Evolutionary conservation across 1,139 yeast species (phyloP).

Genomic region (Yamadazyma jaroonii): DNA sequence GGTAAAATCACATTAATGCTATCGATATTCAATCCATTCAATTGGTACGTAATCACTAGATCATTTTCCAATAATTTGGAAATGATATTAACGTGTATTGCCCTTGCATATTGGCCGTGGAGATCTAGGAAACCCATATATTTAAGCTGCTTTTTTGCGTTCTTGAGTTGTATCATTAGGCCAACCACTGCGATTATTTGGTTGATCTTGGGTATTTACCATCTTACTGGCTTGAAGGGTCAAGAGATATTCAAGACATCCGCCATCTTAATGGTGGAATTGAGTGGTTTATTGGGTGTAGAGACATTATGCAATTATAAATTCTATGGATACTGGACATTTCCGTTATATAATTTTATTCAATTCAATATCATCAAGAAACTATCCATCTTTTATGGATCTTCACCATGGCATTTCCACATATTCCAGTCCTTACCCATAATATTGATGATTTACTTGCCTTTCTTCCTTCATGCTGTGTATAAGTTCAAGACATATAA

Average conservation of each 20-base stretch:
- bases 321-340: constrained; percentile 56
- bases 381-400: constrained; percentile 81
- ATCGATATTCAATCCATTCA: constrained; percentile 72
- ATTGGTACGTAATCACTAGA: constrained; percentile 77
- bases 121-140: constrained; percentile 15
- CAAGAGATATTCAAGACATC: constrained; percentile 1
- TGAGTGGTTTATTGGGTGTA: constrained; percentile 7
- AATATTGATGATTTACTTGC: constrained; percentile 62
- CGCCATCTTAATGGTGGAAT: constrained; percentile 6
- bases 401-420: constrained; percentile 84
- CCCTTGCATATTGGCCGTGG: constrained; percentile 77
- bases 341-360: constrained; percentile 70
- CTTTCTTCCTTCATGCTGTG: constrained; percentile 39
- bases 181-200: constrained; percentile 84
- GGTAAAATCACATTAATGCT: constrained; percentile 47
- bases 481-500: constrained; percentile 11
- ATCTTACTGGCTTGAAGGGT: constrained; percentile 4
- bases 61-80: constrained; percentile 88
- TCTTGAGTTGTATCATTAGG: constrained; percentile 62
- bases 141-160: constrained; percentile 36
- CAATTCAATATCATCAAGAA: constrained; percentile 74
- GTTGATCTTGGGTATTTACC: constrained; percentile 52
- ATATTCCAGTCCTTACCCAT: constrained; percentile 79
- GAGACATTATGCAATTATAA: constrained; percentile 46
- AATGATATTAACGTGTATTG: constrained; percentile 66